Base-by-base conservation (phyloP, 2,329 filamentous ascomycete genomes). In the Cordyceps fumosorosea region DNA sequence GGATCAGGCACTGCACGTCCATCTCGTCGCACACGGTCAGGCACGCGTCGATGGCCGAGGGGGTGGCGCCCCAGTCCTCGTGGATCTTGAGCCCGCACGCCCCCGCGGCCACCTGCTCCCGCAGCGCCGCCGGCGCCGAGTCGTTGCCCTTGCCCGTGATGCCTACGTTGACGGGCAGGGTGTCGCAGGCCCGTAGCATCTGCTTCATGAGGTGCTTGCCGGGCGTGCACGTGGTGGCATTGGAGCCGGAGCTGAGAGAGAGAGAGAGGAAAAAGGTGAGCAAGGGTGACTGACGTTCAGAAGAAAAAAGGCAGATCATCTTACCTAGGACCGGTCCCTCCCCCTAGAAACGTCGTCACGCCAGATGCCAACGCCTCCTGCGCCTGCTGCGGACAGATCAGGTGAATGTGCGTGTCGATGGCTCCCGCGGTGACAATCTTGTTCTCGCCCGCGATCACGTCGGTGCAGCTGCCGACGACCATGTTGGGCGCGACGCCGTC, bases 111-210 rank as follows among this genome's bases (percentile, higher is more conserved):
- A 90, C 82, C 75, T 96, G 91, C 67, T 97, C 90, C 55, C 86
- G 84, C 2, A 98, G 81, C 11, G 89, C 89, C 2, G 75, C 0
- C 85, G 82, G 12, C 84, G 52, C 84, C 67, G 87, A 87, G 74
- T 98, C 93, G 71, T 96, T 97, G 64, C 93, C 93, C 78, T 98
- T 98, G 48, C 90, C 91, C 0, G 93, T 97, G 70, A 98, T 90
- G 44, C 92, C 93, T 61, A 93, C 79, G 73, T 98, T 98, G 66
- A 98, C 75, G 0, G 93, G 93, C 16, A 97, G 77, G 4, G 76
- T 73, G 72, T 98, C 93, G 69, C 85, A 87, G 8, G 92, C 92
- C 73, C 96, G 91, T 20, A 98, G 85, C 90, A 98, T 97, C 73
- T 91, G 85, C 62, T 86, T 85, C 74, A 96, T 90, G 72, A 93